phyloP scores from a whole-genome alignment of 2,329 filamentous ascomycete species.

The Zasmidium citrigriseum region DNA sequence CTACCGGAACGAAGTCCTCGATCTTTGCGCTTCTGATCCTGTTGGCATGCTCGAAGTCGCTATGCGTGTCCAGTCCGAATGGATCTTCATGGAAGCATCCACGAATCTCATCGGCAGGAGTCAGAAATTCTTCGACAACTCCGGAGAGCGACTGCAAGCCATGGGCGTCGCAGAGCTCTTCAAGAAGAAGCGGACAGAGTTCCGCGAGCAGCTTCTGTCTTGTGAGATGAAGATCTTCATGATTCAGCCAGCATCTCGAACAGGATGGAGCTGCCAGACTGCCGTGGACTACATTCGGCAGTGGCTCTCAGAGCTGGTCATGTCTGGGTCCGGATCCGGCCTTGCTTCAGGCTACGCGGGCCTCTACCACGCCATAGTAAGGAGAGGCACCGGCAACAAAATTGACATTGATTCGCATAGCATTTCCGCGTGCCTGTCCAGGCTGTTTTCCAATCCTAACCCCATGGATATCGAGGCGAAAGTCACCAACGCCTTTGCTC shows the following conservation, averaged over 20 bases:
- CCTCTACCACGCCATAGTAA: not conserved
- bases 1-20: not conserved
- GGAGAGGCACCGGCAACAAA: too few relatives aligned
- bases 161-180: not conserved
- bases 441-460: not conserved
- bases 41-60: constrained; percentile 6
- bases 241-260: not conserved
- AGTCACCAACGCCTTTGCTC: not conserved
- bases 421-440: not conserved
- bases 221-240: not conserved
- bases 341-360: not conserved
- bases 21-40: not conserved
- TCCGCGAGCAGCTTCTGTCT: not conserved
- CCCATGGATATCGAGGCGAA: not conserved
- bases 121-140: not conserved
- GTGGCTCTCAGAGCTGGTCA: not conserved
- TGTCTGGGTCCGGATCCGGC: not conserved
- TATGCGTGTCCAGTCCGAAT: not conserved
- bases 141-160: not conserved
- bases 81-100: constrained; percentile 12
- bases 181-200: not conserved
- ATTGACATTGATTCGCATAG: too few relatives aligned
- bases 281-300: not conserved
- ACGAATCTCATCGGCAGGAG: not conserved
- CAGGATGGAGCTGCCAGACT: not conserved